Evolutionary conservation across 352 stramenopile species (phyloP), one percentile per base, ranked within the genome.

Genomic region (Peronospora belbahrii): DNA sequence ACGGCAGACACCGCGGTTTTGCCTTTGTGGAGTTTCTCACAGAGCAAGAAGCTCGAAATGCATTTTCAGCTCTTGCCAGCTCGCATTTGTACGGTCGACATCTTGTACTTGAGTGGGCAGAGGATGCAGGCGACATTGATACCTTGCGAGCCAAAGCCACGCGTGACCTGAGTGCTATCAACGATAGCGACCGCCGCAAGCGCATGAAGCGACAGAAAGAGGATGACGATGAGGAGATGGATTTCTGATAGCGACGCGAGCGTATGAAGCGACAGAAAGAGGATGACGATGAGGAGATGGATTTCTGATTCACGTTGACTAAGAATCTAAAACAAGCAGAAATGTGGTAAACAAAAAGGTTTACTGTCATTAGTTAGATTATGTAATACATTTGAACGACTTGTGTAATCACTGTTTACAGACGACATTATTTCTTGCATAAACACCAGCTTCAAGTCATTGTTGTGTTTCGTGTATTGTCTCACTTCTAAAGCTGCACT

Each of bases 61-160:
- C 95, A 14, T 96, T 97, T 61, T 80, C 71, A 15, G 74, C 92
- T 41, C 79, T 99, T 15, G 83, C 80, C 6, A 89, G 80, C 50
- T 98, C 96, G 15, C 97, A 99, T 72, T 79, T 99, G 52, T 99
- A 99, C 61, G 97, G 97, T 24, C 86, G 96, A 14, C 95, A 99
- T 64, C 84, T 99, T 60, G 96, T 99, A 10, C 74, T 99, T 44
- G 96, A 99, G 67, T 99, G 93, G 94, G 95, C 96, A 8, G 75
- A 89, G 27, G 84, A 95, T 48, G 83, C 82, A 32, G 78, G 92
- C 42, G 76, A 88, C 47, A 74, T 95, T 38, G 85, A 95, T 49
- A 84, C 65, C 37, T 62, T 94, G 47, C 80, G 83, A 41, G 78
- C 74, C 31, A 95, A 95, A 59, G 81, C 81, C n/a, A 71, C 65